These are phyloP conservation scores for Thielaviopsis ethacetica DNA, from an alignment of 2,329 filamentous ascomycete genomes.

Conservation along the genomic window DNA sequence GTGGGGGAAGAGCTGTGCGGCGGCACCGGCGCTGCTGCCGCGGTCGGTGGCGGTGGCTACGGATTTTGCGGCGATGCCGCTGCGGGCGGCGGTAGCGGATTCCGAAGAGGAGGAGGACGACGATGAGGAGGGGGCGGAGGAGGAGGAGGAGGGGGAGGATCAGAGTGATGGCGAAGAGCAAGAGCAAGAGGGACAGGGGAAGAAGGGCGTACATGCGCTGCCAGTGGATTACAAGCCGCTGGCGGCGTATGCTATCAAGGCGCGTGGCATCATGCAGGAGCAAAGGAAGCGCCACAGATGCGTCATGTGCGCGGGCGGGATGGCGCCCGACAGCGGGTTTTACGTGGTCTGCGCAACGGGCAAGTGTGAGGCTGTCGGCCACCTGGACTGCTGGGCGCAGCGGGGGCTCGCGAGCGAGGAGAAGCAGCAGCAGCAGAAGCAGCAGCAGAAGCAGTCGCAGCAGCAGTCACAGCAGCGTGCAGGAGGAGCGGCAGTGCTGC, in stretches of 20 bases:
- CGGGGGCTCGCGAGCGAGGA: constrained; percentile 27
- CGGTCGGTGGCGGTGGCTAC: constrained; percentile 35
- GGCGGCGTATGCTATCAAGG: constrained; percentile 38
- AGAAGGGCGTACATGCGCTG: constrained; percentile 36
- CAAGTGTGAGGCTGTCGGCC: constrained; percentile 39
- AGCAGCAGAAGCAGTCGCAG: constrained; percentile 11
- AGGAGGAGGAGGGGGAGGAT: neutral
- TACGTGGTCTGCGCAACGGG: constrained; percentile 39
- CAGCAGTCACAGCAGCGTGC: no score
- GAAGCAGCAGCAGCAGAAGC: constrained; percentile 15
- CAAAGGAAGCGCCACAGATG: constrained; percentile 37
- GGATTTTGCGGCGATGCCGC: constrained; percentile 29
- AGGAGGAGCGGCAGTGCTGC: constrained; percentile 37
- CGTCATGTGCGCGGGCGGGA: constrained; percentile 30
- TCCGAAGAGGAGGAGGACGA: constrained; percentile 4
- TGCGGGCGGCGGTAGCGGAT: constrained; percentile 1
- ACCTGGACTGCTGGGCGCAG: constrained; percentile 42
- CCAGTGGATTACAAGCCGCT: constrained; percentile 38
- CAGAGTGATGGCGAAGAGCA: neutral
- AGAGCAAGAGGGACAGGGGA: constrained; percentile 10
- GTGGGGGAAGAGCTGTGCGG: constrained; percentile 47
- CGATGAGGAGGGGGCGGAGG: neutral
- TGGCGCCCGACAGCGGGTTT: constrained; percentile 33
- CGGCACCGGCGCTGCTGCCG: constrained; percentile 30
- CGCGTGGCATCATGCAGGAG: constrained; percentile 35